Conservation (phyloP, 805 yeast species). For the Yamadazyma akitaensis region DNA sequence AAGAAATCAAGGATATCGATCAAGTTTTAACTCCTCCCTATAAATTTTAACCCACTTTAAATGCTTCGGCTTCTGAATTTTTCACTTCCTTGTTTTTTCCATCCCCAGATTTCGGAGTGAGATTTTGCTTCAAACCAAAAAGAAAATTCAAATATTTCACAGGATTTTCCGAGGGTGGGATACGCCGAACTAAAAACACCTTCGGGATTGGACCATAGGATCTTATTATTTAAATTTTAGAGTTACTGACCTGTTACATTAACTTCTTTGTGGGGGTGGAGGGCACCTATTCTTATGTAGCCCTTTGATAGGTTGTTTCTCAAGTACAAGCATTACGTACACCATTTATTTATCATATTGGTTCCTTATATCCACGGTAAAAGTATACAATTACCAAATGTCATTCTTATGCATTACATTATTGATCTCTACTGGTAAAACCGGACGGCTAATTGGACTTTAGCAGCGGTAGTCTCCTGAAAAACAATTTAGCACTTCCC, state of each 20-base stretch:
- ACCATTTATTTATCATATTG: too few relatives aligned
- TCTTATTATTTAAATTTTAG: not conserved
- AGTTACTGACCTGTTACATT: not conserved
- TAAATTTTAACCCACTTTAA: not conserved
- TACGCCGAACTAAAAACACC: not conserved
- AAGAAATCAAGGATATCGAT: not conserved
- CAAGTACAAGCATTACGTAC: too few relatives aligned
- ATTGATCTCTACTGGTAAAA: not conserved
- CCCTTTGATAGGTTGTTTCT: too few relatives aligned
- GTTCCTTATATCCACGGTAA: too few relatives aligned
- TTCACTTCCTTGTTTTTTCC: conserved; percentile 1
- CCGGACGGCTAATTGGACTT: not conserved
- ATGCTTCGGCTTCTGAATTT: conserved; percentile 5
- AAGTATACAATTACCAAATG: too few relatives aligned
- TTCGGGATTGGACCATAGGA: conserved; percentile 1
- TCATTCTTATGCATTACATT: too few relatives aligned
- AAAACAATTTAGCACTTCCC: not conserved
- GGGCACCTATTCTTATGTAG: too few relatives aligned
- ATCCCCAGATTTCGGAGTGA: conserved; percentile 18
- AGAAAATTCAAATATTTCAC: not conserved
- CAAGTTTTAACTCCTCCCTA: not conserved
- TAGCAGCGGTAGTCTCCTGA: not conserved
- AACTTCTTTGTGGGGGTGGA: too few relatives aligned
- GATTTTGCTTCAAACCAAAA: conserved; percentile 5
- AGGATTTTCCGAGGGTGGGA: conserved; percentile 6